Evolutionary conservation across 2,329 filamentous ascomycete genomes (phyloP), one percentile per base, ranked within the genome.

Genomic region (Phyllachora maydis): DNA sequence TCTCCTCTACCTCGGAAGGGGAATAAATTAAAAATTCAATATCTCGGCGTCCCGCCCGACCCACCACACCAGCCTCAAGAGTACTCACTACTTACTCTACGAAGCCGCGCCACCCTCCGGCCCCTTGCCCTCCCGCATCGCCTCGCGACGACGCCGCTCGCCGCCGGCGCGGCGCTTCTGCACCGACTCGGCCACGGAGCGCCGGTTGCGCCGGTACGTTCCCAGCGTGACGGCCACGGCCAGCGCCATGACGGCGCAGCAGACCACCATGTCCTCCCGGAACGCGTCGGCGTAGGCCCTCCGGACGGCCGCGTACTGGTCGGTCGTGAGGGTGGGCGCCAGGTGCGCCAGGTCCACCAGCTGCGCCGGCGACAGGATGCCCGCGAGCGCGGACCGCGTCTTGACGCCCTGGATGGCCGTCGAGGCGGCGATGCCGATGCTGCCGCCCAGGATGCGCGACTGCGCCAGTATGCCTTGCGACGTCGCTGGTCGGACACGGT

Each of bases 401-500:
- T 35, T 44, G 23, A 29, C 42, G 20, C 33, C 45, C 4, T 60
- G 33, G 10, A 63, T 45, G 10, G 54, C 52, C 1, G 59, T 54
- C 11, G 57, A 64, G 2, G 53, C 47, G 3, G 60, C 55, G 24
- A 65, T 61, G 3, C 60, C 60, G 14, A 65, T 41, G 27, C 58
- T 62, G 5, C 60, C 59, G 4, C 60, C 60, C 1, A 64, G 42
- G 12, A 65, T 50, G 16, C 59, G 49, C 13, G 52, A 38, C 26
- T 65, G 58, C 0, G 59, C 53, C 8, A 64, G 35, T 18, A 65
- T 52, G 1, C 57, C 60, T 31, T 65, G 60, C 0, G 58, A 55
- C n/a, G n/a, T n/a, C n/a, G n/a, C n/a, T n/a, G n/a, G n/a, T 8
- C n/a, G n/a, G n/a, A n/a, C n/a, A n/a, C n/a, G n/a, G n/a, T n/a